A percentile compares a stretch with the other conserved stretches of the same genome.
Conservation (phyloP, 768 basidiomycete species). For the Termitomyces sp. region DNA sequence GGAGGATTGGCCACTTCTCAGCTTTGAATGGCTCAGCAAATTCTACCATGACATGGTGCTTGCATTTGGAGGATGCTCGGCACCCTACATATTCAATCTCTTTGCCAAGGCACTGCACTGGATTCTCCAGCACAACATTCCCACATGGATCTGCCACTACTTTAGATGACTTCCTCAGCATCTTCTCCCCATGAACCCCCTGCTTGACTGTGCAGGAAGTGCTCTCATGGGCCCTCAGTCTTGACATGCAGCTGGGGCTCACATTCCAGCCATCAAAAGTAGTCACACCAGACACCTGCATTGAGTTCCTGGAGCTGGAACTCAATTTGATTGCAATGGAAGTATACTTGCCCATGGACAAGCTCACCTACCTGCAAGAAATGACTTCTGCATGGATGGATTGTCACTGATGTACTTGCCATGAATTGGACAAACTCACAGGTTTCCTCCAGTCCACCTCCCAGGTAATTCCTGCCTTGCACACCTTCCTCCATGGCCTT, state of each 20-base stretch:
- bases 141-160: not conserved
- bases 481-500: not conserved
- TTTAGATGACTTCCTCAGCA: not conserved
- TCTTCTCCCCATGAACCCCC: not conserved
- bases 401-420: accelerated
- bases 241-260: not conserved
- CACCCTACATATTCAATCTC: not conserved
- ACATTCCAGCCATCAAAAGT: not conserved
- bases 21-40: not conserved
- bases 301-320: not conserved
- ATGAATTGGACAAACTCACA: not conserved
- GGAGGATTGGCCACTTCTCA: not conserved
- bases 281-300: not conserved
- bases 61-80: not conserved
- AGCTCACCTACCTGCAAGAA: not conserved
- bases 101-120: not conserved
- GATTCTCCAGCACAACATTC: not conserved
- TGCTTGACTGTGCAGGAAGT: accelerated
- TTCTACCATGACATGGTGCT: not conserved
- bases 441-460: not conserved
- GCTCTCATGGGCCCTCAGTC: not conserved
- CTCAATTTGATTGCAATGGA: not conserved
- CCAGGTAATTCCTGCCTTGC: not conserved
- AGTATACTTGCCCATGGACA: not conserved
- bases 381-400: not conserved